Base-by-base conservation (phyloP, 805 yeast species). In the Teunomyces tritomae region DNA sequence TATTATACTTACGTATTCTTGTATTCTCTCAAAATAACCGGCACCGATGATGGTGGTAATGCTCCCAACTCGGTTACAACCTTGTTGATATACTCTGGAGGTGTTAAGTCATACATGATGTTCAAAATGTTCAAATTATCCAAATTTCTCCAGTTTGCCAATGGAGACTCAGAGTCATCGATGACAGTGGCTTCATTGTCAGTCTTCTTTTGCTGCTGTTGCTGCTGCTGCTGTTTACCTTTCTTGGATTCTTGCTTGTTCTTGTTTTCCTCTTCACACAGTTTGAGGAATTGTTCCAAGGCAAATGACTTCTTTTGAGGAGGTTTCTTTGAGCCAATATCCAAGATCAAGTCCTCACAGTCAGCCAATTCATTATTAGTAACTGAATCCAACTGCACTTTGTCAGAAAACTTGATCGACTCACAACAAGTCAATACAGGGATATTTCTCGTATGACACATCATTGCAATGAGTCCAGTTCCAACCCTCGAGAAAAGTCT, bases 401-500 rank as follows among this genome's bases (percentile, higher is more conserved):
- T 83, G 65, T 94, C 98, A 26, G 95, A 83, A 62, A 94, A 94
- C 69, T 94, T 94, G 67, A 94, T 81, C 45, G 92, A 83, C 68
- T 94, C 99, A 70, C 98, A 92, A 59, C 97, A 89, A 1, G 95
- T 96, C 52, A 94, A 76, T 5, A 94, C 97, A 0, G 99, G 98
- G 43, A 94, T 87, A 59, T 90, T 87, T 61, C 91, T 82, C 47
- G 86, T 82, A 56, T 87, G 84, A 20, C 96, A 91, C 69, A 87
- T 82, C 89, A 92, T 88, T 7, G 98, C 96, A 40, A 94, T 80
- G 68, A 91, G 73, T 0, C 97, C 96, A 6, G 97, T 85, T 17
- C 99, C 99, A 13, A 89, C 97, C 52, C 99, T 80, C 1, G 97
- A 87, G 62, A 88, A 90, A 48, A 94, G 76, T 63, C 90, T 81